These are phyloP conservation scores for Nigrospora sphaerica DNA, from an alignment of 2,329 filamentous ascomycete species.

Conservation along the genomic window DNA sequence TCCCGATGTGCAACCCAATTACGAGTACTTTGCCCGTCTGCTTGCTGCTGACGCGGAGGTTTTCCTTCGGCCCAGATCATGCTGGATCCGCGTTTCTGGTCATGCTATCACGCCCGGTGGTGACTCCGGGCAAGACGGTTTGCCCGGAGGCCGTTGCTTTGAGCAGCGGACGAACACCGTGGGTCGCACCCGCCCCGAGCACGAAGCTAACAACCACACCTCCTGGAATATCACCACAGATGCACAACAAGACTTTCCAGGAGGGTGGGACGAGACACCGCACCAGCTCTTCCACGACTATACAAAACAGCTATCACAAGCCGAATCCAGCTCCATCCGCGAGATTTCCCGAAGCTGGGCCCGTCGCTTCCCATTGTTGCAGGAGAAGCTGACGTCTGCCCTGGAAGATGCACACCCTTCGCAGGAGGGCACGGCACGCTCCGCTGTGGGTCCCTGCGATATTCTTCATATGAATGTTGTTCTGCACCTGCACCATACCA, in stretches of 20 bases:
- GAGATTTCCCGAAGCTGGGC: conserved; percentile 50
- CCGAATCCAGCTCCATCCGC: conserved; percentile 48
- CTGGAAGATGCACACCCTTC: conserved; percentile 35
- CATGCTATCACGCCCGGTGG: conserved; percentile 24
- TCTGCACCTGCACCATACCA: conserved; percentile 50
- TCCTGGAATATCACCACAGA: too few relatives aligned
- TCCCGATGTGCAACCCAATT: conserved; percentile 53
- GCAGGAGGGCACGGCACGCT: conserved; percentile 23
- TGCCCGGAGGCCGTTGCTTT: conserved; percentile 14
- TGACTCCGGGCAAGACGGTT: conserved; percentile 12
- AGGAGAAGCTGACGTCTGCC: conserved; percentile 40
- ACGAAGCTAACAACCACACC: conserved; percentile 25
- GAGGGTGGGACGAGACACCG: conserved; percentile 18
- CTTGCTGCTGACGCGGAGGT: conserved; percentile 48
- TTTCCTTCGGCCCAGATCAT: conserved; percentile 48
- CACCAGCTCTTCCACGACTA: conserved; percentile 51
- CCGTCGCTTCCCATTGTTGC: conserved; percentile 48
- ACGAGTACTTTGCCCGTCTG: conserved; percentile 53
- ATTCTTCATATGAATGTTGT: conserved; percentile 57
- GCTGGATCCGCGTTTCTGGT: conserved; percentile 51
- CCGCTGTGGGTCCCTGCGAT: conserved; percentile 37
- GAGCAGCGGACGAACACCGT: conserved; percentile 29
- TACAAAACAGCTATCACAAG: conserved; percentile 45
- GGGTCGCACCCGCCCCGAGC: conserved; percentile 37
- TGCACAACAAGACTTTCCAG: conserved; percentile 35